Conservation (phyloP, 2,329 filamentous ascomycete species). For the Fonsecaea nubica region DNA sequence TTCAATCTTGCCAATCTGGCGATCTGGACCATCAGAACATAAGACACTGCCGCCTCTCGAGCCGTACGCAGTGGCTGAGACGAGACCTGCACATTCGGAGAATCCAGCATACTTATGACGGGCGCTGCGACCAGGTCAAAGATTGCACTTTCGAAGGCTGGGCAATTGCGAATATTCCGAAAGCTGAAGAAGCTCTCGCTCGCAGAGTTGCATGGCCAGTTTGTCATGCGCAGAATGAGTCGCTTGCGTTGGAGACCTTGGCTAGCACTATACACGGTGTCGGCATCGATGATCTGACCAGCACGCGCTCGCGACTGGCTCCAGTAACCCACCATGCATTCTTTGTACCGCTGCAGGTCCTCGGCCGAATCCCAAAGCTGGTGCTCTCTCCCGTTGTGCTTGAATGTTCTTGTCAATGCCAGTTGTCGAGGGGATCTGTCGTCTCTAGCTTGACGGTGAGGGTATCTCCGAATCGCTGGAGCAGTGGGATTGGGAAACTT, state of each 20-base stretch:
- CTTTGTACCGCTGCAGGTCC: conserved; percentile 13
- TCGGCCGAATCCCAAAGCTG: conserved; percentile 17
- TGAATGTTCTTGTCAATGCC: conserved; percentile 1
- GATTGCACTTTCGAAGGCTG: conserved; percentile 10
- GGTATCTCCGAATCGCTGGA: conserved; percentile 10
- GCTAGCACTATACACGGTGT: neutral
- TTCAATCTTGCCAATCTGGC: conserved; percentile 9
- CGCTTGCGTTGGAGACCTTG: conserved; percentile 1
- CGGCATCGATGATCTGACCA: conserved; percentile 17
- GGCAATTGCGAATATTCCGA: conserved; percentile 4
- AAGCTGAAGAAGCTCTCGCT: conserved; percentile 20
- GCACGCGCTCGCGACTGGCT: conserved; percentile 2
- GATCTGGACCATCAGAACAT: neutral
- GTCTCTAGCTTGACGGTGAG: conserved; percentile 2
- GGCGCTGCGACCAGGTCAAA: conserved; percentile 4
- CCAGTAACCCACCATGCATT: conserved; percentile 17
- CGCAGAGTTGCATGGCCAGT: conserved; percentile 10
- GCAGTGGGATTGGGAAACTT: conserved; percentile 27
- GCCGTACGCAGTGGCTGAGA: neutral
- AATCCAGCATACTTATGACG: neutral
- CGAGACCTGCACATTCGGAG: neutral
- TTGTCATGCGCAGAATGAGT: conserved; percentile 16
- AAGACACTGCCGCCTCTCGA: conserved; percentile 6
- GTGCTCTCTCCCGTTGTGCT: conserved; percentile 4
- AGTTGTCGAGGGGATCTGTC: neutral